These are phyloP conservation scores for Glaciozyma martinii DNA, from an alignment of 768 basidiomycete species.

Conservation along the genomic window DNA sequence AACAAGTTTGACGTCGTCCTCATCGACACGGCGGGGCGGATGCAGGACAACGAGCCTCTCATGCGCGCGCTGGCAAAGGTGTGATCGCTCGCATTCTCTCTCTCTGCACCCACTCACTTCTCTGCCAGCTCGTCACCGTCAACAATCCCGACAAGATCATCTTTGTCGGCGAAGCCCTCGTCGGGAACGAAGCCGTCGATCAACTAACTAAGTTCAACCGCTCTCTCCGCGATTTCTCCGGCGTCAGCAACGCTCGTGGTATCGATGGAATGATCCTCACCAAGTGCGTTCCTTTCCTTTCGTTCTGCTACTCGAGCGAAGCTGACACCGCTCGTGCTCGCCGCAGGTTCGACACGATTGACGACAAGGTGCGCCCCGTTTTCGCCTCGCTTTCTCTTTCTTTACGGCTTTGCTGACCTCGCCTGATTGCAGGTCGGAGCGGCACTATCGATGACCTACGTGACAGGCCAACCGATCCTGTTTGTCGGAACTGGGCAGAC, in stretches of 20 bases:
- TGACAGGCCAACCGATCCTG: constrained; percentile 94
- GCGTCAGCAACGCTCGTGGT: constrained; percentile 62
- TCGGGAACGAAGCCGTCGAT: constrained; percentile 98
- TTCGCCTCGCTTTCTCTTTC: background rate
- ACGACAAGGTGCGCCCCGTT: constrained; percentile 65
- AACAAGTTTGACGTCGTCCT: constrained; percentile 91
- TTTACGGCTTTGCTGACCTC: background rate
- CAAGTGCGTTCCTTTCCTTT: constrained; percentile 44
- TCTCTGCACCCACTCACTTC: background rate
- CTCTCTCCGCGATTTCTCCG: constrained; percentile 80
- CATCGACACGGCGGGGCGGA: constrained; percentile 94
- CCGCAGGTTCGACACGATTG: constrained; percentile 82
- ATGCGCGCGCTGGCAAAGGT: constrained; percentile 98
- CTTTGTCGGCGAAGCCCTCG: constrained; percentile 95
- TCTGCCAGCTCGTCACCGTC: constrained; percentile 65
- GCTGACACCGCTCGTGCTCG: background rate
- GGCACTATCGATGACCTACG: constrained; percentile 96
- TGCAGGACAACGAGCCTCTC: constrained; percentile 99
- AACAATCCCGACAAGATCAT: constrained; percentile 96
- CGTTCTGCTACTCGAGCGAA: background rate
- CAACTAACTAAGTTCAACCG: constrained; percentile 95
- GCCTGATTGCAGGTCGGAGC: constrained; percentile 71
- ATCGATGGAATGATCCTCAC: constrained; percentile 98
- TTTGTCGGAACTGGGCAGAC: constrained; percentile 98
- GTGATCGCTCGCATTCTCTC: constrained; percentile 3